Evolutionary conservation across 2,329 filamentous ascomycete species (phyloP), one percentile per base, ranked within the genome.

Genomic region (Plenodomus biglobosus): DNA sequence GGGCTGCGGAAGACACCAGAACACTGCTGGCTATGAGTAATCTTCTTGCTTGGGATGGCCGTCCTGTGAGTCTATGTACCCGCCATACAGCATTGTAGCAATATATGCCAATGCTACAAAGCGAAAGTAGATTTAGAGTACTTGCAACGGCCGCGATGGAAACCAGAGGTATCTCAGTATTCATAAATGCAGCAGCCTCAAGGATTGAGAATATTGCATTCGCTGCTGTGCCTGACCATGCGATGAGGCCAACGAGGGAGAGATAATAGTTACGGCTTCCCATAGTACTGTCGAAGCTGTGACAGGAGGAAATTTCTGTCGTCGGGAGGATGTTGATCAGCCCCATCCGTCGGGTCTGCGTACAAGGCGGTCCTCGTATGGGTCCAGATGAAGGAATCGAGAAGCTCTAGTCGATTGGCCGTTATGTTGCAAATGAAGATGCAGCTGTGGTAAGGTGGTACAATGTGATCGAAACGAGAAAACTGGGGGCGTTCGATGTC

Each of bases 201-300:
- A 74, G 50, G n/a, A 73, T 62, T 11, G 66, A 59, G 34, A 73
- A 54, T 22, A 70, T 55, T n/a, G 69, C 56, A 30, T 69, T 62
- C n/a, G 63, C 62, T 41, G 68, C 59, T 38, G 66, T 73, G 48
- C 67, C 61, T 35, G 68, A 64, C 52, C 66, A 65, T 22, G 71
- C 64, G 19, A 68, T 47, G 34, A 61, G 57, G 16, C 70, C 66
- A 7, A 73, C 46, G 40, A 70, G 54, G 36, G 64, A 69, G 44
- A 68, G 52, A 46, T 60, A 69, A 38, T 60, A 55, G 47, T 61
- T 65, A 43, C 62, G 64, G 58, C 64, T 32, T 32, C 27, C 27
- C 27, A 32, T 32, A 32, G 27, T 32, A 32, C 27, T 32, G 27
- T 32, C 15, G 27, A 32, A 3, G 27, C 27, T 15, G 8, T 4